These are phyloP conservation scores for Helminthosporium solani DNA, from an alignment of 2,329 filamentous ascomycete genomes.

Conservation along the genomic window DNA sequence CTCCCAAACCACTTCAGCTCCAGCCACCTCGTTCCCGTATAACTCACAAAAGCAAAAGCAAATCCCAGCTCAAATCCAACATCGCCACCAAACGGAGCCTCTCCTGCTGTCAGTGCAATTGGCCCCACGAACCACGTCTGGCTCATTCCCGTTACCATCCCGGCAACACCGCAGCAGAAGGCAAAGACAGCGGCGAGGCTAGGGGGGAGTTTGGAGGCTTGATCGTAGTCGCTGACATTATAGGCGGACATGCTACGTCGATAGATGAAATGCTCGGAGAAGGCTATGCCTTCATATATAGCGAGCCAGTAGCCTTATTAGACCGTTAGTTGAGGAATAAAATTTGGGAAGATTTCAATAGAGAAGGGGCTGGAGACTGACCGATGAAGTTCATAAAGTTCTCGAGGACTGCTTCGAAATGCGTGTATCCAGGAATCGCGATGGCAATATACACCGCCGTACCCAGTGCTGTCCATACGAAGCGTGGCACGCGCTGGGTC, in stretches of 20 bases:
- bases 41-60: constrained; percentile 47
- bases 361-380: constrained; percentile 6
- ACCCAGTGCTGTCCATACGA: constrained; percentile 64
- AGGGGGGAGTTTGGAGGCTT: constrained; percentile 59
- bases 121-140: constrained; percentile 68
- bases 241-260: constrained; percentile 63
- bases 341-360: background rate
- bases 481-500: constrained; percentile 64
- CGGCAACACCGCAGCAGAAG: constrained; percentile 64
- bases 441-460: constrained; percentile 67
- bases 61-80: constrained; percentile 68
- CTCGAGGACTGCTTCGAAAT: constrained; percentile 65
- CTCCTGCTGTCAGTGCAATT: constrained; percentile 61
- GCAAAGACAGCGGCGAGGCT: constrained; percentile 64
- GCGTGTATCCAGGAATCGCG: constrained; percentile 66
- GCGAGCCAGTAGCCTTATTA: constrained; percentile 67
- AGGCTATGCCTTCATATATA: constrained; percentile 67
- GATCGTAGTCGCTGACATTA: constrained; percentile 58
- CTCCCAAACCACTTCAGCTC: constrained; percentile 8
- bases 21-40: constrained; percentile 6
- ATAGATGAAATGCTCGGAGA: constrained; percentile 70
- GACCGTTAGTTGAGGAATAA: constrained; percentile 8
- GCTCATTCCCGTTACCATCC: constrained; percentile 69
- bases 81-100: constrained; percentile 56
- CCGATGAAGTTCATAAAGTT: constrained; percentile 63